Base-by-base conservation (phyloP, 805 yeast genomes). In the Zygoascus ofunaensis region DNA sequence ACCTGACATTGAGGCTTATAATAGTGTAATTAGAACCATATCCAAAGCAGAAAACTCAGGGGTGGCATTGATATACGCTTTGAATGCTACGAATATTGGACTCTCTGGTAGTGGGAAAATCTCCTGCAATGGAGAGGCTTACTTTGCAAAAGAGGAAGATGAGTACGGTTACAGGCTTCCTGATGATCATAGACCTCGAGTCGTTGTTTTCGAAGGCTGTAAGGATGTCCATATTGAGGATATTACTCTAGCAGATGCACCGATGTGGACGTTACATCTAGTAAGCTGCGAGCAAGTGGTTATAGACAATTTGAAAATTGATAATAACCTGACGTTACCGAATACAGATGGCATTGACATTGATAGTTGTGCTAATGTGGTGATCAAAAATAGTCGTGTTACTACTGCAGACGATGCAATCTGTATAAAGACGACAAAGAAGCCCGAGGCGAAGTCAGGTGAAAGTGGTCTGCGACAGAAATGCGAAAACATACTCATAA, bases 191-290 rank as follows among this genome's bases (percentile, higher is more conserved):
- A 26, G 45, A 20, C 45, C 45, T 4, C 21, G 45, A n/a, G 19
- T 42, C 23, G 28, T 42, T 24, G 45, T 42, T 7, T 42, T 42
- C 20, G 45, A 42, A 36, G 23, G 23, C 17, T 42, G 45, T 32
- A 14, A 34, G 19, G 22, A 26, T 10, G 41, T 42, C 12, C 3
- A 8, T 2, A 18, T 42, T 8, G 17, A 17, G 20, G 39, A 22
- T 17, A 18, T 42, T 14, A 17, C n/a, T 3, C 21, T 42, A 15
- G 21, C 15, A 26, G 14, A 24, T n/a, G 33, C 45, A 5, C 45
- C 45, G 3, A 42, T 42, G 45, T 42, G 45, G 45, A 42, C 40
- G 26, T 26, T 42, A 7, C 45, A 42, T 15, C 10, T 42, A 3
- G 45, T 42, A 3, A 19, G 28, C 17, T 42, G 45, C 19, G 20